Conservation (phyloP, 108 stramenopile species). For the Cyclotella kingstonii region DNA sequence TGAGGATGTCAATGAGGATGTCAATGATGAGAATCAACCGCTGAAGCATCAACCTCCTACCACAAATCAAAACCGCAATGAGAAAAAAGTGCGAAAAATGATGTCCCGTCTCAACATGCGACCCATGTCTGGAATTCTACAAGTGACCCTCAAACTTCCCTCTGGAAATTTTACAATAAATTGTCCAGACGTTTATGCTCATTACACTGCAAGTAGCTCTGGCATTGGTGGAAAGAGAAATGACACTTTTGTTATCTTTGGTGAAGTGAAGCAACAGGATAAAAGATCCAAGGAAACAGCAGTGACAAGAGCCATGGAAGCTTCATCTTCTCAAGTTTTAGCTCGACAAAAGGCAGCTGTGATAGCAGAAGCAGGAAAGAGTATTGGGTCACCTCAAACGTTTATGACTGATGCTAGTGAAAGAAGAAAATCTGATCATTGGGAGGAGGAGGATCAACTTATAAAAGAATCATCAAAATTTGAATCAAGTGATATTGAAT, state of each 20-base stretch:
- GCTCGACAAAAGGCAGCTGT: too few relatives aligned
- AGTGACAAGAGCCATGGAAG: constrained; percentile 41
- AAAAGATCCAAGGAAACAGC: constrained; percentile 6
- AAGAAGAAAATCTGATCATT: background rate
- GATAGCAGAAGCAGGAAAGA: background rate
- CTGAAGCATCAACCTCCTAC: constrained; percentile 19
- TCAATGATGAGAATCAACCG: constrained; percentile 23
- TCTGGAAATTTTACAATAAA: constrained; percentile 72
- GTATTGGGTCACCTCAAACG: background rate
- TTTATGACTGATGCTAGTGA: background rate
- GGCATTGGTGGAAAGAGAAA: constrained; percentile 27
- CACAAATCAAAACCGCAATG: constrained; percentile 58
- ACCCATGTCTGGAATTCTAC: constrained; percentile 60
- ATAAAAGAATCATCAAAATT: constrained; percentile 73
- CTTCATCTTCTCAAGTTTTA: too few relatives aligned
- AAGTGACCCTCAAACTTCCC: constrained; percentile 78
- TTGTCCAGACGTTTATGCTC: constrained; percentile 72
- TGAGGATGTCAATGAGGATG: constrained; percentile 21
- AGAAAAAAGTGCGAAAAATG: constrained; percentile 88
- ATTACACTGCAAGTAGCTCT: too few relatives aligned
- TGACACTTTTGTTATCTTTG: constrained; percentile 81
- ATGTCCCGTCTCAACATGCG: constrained; percentile 76
- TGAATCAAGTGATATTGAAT: constrained; percentile 78
- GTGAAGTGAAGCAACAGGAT: constrained; percentile 50
- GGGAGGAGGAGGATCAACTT: constrained; percentile 29